Conservation (phyloP, 2,329 filamentous ascomycete genomes). For the Nigrospora oryzae region DNA sequence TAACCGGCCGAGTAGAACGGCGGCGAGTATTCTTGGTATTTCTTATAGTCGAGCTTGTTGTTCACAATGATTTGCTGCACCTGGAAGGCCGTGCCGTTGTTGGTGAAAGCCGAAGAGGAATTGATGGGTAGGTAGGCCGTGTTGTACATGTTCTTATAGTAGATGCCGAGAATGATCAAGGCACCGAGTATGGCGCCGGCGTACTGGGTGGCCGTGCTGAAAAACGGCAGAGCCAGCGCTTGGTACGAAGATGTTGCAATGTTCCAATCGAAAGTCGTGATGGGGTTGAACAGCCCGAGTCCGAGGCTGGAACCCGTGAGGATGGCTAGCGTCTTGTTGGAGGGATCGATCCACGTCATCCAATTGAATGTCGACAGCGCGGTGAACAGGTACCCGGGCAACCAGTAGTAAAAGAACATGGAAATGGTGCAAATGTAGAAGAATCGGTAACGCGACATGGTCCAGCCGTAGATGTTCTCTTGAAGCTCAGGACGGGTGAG, state of each 20-base stretch:
- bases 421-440: constrained; percentile 31
- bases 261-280: constrained; percentile 32
- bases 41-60: constrained; percentile 39
- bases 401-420: constrained; percentile 43
- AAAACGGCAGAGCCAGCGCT: constrained; percentile 29
- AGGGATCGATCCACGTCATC: constrained; percentile 37
- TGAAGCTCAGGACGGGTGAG: constrained; percentile 30
- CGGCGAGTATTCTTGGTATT: constrained; percentile 46
- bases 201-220: constrained; percentile 54
- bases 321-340: constrained; percentile 37
- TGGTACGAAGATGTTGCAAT: constrained; percentile 10
- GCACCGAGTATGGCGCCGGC: constrained; percentile 47
- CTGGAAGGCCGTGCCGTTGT: constrained; percentile 41
- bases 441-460: constrained; percentile 34
- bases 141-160: constrained; percentile 51
- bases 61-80: constrained; percentile 40
- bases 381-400: constrained; percentile 40
- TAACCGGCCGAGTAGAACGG: constrained; percentile 41
- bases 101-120: constrained; percentile 46
- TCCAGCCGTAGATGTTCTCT: constrained; percentile 21
- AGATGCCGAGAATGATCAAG: constrained; percentile 46
- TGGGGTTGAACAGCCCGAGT: constrained; percentile 31
- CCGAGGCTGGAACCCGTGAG: constrained; percentile 26
- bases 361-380: constrained; percentile 38
- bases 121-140: constrained; percentile 50